Evolutionary conservation across 2,329 filamentous ascomycete genomes (phyloP).

Genomic region (Fusarium sp.): DNA sequence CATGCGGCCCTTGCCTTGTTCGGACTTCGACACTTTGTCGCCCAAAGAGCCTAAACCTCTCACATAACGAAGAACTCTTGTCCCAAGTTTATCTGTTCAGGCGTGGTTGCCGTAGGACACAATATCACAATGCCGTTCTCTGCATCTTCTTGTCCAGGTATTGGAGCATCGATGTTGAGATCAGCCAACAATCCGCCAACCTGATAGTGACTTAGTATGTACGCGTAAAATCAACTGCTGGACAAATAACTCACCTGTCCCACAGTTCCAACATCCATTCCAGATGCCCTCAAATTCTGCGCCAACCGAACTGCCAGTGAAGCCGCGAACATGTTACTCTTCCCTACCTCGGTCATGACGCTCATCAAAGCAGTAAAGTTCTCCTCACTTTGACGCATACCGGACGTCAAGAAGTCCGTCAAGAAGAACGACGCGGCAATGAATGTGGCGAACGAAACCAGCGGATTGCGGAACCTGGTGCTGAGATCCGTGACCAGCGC

Average conservation of each 20-base stretch:
- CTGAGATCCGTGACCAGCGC: slow-evolving; percentile 30
- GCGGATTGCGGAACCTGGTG: slow-evolving; percentile 27
- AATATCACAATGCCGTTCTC: slow-evolving; percentile 35
- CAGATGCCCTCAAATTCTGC: slow-evolving; percentile 69
- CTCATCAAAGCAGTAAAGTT: slow-evolving; percentile 74
- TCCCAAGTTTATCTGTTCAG: not conserved
- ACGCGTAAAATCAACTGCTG: accelerated
- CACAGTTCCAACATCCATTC: slow-evolving; percentile 17
- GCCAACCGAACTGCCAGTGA: slow-evolving; percentile 74
- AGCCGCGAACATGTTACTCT: slow-evolving; percentile 32
- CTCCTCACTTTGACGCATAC: slow-evolving; percentile 48
- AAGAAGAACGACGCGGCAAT: slow-evolving; percentile 36
- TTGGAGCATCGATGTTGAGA: slow-evolving; percentile 11
- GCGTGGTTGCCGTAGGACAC: slow-evolving; percentile 5
- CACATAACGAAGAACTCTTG: not conserved
- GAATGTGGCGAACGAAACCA: slow-evolving; percentile 29
- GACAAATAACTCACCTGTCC: slow-evolving; percentile 16
- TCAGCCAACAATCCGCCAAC: slow-evolving; percentile 25
- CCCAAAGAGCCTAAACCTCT: too few species aligned
- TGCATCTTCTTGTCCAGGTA: slow-evolving; percentile 32
- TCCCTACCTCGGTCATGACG: slow-evolving; percentile 67
- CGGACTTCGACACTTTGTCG: too few species aligned
- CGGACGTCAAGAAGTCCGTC: slow-evolving; percentile 5
- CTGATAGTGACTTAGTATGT: not conserved
- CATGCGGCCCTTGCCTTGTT: too few species aligned